Base-by-base conservation (phyloP, 192 early-diverging fungal species). In the Chytriomyces hyalinus region DNA sequence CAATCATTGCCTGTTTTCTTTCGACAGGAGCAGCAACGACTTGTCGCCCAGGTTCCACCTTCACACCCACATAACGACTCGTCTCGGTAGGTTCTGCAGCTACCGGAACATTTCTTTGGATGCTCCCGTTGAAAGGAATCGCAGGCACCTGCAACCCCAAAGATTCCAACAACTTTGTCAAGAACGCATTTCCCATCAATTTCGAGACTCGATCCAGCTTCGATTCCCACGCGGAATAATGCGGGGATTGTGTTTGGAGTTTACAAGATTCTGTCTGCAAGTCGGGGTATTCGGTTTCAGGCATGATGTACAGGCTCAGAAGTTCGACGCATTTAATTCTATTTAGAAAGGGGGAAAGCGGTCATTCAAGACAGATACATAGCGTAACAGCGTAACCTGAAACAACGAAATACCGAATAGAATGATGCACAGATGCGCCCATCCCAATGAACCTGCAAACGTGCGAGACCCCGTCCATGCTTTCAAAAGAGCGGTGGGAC, bases 271-370 rank as follows among this genome's bases (percentile, higher is more conserved):
- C 20, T 24, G 62, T 22, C 53, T 17, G 62, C 15, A 67, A 47
- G 28, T 67, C 66, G 36, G 66, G 66, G 66, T 11, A 24, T 11
- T 24, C 15, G 15, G 15, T 8, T 67, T 67, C 66, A 13, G 46
- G 15, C n/a, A 10, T 47, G 15, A 67, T 11, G 24, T 67, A 67
- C 28, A 67, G 15, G 66, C 15, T 11, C 9, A 67, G 46, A 13
- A 67, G 24, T 24, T 67, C 66, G 13, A 67, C 28, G 8, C n/a
- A 36, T 47, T 67, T 67, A 13, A 67, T 28, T 67, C 66, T 67
- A 47, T 67, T 43, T 17, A 4, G 3, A 3, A 43, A 67, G 24
- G 10, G 6, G 43, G 13, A 13, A 47, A 17, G 15, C 2, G 15
- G 11, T 24, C 46, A 47, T 3, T 24, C 17, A 24, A 6, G 11